Evolutionary conservation across 2,329 filamentous ascomycete species (phyloP), one percentile per base, ranked within the genome.

Genomic region (Pseudocercospora fijiensis): DNA sequence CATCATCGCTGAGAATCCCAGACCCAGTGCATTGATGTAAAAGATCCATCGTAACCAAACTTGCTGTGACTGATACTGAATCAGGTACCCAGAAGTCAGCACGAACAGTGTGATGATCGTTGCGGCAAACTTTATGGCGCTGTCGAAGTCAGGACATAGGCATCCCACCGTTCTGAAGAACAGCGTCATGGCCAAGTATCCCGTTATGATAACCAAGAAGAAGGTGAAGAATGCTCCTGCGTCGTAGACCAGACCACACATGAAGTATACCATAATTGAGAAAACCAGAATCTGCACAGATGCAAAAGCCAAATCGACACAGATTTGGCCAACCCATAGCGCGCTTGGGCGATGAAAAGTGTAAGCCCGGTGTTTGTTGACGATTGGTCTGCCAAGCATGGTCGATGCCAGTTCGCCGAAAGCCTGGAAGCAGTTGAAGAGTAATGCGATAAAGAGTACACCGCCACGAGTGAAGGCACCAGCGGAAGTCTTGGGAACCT

Each of bases 381-480:
- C 84, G 41, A 96, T 90, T 0, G 88, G 83, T 8, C 92, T 84
- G 0, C 89, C 90, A 16, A 88, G 79, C 90, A 95, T 94, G 1
- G 89, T 90, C 10, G 84, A 83, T 0, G 84, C 89, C 0, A 96
- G 78, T 75, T 96, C 91, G 0, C 88, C 86, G 73, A 95, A 93
- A 24, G 91, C 90, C 73, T 92, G 88, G 77, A 96, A 94, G n/a
- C 90, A 89, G 75, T 94, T 94, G 83, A 94, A 94, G 4, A 96
- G 79, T 1, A 96, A 84, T 22, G 89, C 82, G 60, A 92, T 86
- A 78, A 96, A 96, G 57, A 96, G 81, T 1, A 94, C 84, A 80
- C 91, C 91, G 67, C 91, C 91, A 74, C 91, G 87, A 69, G 88
- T 90, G 77, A 95, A 96, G 2, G 90, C 90, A 43, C 88, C 90